Percentiles rank a stretch among this genome's conserved stretches.
Evolutionary conservation across 2,329 filamentous ascomycete species (phyloP).

Genomic region (Penicillium sp.): DNA sequence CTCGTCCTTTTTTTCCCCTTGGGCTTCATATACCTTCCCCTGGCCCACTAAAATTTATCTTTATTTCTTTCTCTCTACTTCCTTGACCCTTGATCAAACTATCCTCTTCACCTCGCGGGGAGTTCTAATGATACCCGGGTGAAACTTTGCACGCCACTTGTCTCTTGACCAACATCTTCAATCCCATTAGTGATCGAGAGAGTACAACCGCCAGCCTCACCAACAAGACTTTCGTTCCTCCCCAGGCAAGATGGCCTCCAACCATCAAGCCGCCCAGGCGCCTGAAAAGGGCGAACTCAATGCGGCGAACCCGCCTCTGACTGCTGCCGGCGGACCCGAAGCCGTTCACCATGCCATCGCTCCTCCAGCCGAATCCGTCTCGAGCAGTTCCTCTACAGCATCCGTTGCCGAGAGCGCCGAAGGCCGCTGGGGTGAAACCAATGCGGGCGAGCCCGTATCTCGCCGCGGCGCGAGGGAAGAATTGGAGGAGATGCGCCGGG

Average conservation of each 20-base stretch:
- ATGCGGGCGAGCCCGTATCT: slow-evolving; percentile 50
- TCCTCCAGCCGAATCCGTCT: slow-evolving; percentile 5
- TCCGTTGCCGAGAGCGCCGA: slow-evolving; percentile 24
- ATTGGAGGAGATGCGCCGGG: slow-evolving; percentile 51
- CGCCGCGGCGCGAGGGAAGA: slow-evolving; percentile 53
- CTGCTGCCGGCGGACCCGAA: not conserved
- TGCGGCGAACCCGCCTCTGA: not conserved
- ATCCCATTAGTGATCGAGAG: too few species aligned
- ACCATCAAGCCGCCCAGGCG: slow-evolving; percentile 11
- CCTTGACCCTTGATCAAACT: too few species aligned
- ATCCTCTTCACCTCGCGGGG: too few species aligned
- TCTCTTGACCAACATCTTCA: too few species aligned
- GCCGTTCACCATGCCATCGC: slow-evolving; percentile 4
- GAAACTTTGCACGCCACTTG: too few species aligned
- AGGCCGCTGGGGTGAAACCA: slow-evolving; percentile 59
- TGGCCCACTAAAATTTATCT: too few species aligned
- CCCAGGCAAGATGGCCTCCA: slow-evolving; percentile 18
- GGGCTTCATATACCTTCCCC: too few species aligned
- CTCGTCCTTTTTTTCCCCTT: too few species aligned
- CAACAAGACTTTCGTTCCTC: slow-evolving; percentile 4
- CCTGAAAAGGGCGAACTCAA: slow-evolving; percentile 1
- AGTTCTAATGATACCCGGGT: too few species aligned
- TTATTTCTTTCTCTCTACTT: too few species aligned
- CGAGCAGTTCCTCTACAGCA: slow-evolving; percentile 12
- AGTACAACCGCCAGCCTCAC: not conserved